A percentile compares a stretch with the other conserved stretches of the same genome.
Evolutionary conservation across 257 asterid species (phyloP).

Genomic region (Knoxia roxburghii): DNA sequence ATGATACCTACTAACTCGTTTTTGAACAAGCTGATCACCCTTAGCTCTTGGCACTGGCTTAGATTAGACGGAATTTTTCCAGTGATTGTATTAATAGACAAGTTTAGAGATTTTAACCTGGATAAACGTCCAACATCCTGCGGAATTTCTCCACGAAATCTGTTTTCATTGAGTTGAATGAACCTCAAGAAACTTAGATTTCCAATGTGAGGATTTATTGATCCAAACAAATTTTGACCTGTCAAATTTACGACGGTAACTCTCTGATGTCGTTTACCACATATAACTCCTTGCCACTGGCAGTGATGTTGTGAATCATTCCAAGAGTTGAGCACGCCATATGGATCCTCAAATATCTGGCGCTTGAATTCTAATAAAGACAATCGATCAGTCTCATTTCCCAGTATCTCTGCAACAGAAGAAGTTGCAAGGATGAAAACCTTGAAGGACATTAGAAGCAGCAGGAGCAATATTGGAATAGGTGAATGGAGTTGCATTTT

Average conservation of each 20-base stretch:
- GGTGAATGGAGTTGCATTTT: background rate
- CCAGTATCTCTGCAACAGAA: background rate
- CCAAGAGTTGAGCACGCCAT: conserved; percentile 2
- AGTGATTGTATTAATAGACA: conserved; percentile 22
- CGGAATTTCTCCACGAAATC: conserved; percentile 28
- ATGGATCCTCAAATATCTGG: background rate
- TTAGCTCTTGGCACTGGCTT: conserved; percentile 16
- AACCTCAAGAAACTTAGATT: conserved; percentile 29
- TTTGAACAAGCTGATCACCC: background rate
- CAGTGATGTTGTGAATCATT: conserved; percentile 13
- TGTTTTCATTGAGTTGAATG: conserved; percentile 22
- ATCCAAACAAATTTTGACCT: conserved; percentile 23
- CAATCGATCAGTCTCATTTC: background rate
- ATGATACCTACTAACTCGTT: background rate
- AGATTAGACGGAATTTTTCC: conserved; percentile 31
- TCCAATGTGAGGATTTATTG: conserved; percentile 31
- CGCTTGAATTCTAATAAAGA: background rate
- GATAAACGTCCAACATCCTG: conserved; percentile 25
- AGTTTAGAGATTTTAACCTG: conserved; percentile 7
- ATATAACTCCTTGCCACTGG: conserved; percentile 23
- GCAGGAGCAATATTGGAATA: background rate
- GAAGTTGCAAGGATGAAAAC: background rate
- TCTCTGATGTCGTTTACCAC: conserved; percentile 18
- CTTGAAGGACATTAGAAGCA: background rate
- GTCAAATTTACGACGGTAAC: conserved; percentile 16